Evolutionary conservation across 1,284 basidiomycete genomes (phyloP).

Genomic region (Ceratobasidium sp.): DNA sequence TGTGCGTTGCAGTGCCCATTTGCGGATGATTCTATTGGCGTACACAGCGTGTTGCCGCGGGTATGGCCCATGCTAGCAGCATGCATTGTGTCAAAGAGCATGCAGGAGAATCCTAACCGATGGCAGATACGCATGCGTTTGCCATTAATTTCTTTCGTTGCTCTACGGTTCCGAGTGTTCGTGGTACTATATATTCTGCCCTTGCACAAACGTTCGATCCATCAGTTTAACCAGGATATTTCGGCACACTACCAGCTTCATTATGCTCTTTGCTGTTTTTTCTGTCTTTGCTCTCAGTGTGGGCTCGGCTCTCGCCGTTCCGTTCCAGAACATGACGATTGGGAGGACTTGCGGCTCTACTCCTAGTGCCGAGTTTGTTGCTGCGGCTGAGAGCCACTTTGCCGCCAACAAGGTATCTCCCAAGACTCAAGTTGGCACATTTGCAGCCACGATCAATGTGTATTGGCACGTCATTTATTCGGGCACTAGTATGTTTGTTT

Average conservation of each 20-base stretch:
- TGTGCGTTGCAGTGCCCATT: not conserved
- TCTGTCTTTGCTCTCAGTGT: constrained; percentile 1
- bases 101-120: not conserved
- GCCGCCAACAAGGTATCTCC: not conserved
- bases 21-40: not conserved
- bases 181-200: not conserved
- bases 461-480: constrained; percentile 41
- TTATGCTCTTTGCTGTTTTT: constrained; percentile 2
- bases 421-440: not conserved
- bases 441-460: constrained; percentile 18
- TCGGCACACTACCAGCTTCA: not conserved
- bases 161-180: not conserved
- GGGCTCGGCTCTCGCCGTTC: not conserved
- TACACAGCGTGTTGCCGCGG: not conserved
- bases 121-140: not conserved
- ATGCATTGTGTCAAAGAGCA: not conserved
- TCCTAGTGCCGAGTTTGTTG: constrained; percentile 2
- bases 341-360: not conserved
- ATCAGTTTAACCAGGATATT: not conserved
- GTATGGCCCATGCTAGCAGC: not conserved
- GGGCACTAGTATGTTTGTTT: not conserved
- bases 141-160: not conserved
- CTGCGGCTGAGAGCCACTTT: constrained; percentile 14
- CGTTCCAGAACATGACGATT: constrained; percentile 4
- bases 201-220: not conserved